Base-by-base conservation (phyloP, 495 filamentous ascomycete species). In the Penicillium desertorum region DNA sequence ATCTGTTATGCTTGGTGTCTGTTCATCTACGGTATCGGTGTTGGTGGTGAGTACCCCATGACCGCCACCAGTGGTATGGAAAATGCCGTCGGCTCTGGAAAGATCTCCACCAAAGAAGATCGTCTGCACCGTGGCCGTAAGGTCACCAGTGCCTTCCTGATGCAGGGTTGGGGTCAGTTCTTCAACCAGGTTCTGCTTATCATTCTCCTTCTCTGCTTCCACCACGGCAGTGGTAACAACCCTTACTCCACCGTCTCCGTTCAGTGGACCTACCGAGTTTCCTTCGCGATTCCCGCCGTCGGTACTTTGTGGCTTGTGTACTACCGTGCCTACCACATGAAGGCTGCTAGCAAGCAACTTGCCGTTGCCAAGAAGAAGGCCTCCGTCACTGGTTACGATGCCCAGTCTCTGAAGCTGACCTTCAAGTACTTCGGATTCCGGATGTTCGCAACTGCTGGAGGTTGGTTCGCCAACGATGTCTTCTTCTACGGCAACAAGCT, bases 401-500 rank as follows among this genome's bases (percentile, higher is more conserved):
- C 85, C n/a, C 68, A 87, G 57, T 94, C 92, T 12, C 81, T 96
- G 25, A 80, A 80, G 44, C 64, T 90, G 56, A 89, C 89, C 17
- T 83, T 90, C 77, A 80, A 76, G 29, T 83, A 89, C 79, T 96
- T 96, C 51, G 89, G 90, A 44, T 83, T 85, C 45, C 90, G 92
- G 47, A 72, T 96, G 29, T 66, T 96, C n/a, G 92, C 90, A 17
- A 96, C 92, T 27, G 83, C 89, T 27, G 86, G 86, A 47, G 81
- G 82, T 16, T 96, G 92, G 91, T 96, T 88, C 70, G 86, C 83
- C 76, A 96, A 96, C 69, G 92, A 96, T 71, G 84, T 96, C 19
- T 96, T 96, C 82, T 96, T 96, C 78, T 96, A 96, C 73, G 92
- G 91, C 61, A 96, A 96, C 87, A 96, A 96, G 82, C 86, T 96